Conservation (phyloP, 345 rosid species). For the Ailanthus altissimus region DNA sequence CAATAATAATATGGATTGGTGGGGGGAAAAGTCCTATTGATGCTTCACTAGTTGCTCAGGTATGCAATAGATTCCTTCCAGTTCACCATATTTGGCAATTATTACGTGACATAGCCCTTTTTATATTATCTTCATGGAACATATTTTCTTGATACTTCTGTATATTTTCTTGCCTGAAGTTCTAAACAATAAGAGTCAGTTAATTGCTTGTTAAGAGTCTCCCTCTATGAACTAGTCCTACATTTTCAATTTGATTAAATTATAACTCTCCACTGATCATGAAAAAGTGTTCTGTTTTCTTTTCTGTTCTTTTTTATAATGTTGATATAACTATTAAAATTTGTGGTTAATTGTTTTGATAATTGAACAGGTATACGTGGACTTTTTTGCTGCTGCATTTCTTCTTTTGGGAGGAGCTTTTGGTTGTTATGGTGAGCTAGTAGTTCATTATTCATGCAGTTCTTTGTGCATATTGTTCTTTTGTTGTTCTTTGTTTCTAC, state of each 20-base stretch:
- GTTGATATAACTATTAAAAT: neutral
- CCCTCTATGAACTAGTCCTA: neutral
- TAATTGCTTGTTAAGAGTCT: conserved; percentile 1
- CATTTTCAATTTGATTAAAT: neutral
- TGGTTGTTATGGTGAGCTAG: conserved; percentile 41
- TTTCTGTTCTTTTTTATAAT: neutral
- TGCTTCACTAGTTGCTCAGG: conserved; percentile 52
- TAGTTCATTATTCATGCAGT: neutral
- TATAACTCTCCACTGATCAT: neutral
- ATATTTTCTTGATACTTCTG: neutral
- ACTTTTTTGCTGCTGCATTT: conserved; percentile 30
- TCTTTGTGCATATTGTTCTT: neutral
- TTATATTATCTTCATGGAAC: neutral
- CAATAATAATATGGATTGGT: conserved; percentile 59
- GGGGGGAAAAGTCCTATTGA: conserved; percentile 48
- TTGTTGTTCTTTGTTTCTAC: neutral
- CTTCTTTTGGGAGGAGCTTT: conserved; percentile 43
- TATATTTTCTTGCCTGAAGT: neutral
- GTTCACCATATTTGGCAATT: neutral
- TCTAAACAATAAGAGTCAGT: neutral
- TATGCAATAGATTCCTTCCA: conserved; percentile 20
- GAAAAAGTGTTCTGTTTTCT: neutral
- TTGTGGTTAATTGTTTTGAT: neutral
- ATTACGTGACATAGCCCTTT: neutral
- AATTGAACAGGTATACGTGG: conserved; percentile 34